These are phyloP conservation scores for Russula compacta DNA, from an alignment of 768 basidiomycete genomes.

Conservation along the genomic window DNA sequence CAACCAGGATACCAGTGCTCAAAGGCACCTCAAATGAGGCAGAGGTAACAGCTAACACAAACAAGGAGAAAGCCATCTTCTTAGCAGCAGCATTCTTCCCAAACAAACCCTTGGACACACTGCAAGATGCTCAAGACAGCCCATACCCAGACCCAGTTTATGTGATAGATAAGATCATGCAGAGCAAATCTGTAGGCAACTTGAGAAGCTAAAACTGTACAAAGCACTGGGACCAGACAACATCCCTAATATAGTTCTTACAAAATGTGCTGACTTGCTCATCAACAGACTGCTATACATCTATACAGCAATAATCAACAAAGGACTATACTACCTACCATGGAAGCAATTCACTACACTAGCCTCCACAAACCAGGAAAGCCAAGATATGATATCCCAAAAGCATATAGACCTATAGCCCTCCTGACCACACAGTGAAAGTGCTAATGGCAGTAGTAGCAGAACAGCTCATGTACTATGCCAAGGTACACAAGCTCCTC, in stretches of 20 bases:
- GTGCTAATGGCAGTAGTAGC: no score
- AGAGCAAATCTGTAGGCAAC: neutral
- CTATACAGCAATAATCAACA: neutral
- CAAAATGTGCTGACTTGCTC: constrained; percentile 21
- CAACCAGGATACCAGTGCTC: no score
- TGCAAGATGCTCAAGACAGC: no score
- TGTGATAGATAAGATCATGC: no score
- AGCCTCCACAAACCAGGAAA: constrained; percentile 17
- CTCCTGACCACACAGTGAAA: neutral
- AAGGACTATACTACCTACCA: neutral
- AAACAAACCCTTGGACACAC: no score
- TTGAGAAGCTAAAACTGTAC: constrained; percentile 27
- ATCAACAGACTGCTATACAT: constrained; percentile 22
- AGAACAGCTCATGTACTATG: no score
- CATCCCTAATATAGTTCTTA: constrained; percentile 30
- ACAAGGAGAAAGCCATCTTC: no score
- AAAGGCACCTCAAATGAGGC: no score
- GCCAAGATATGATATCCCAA: neutral
- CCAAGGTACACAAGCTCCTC: no score
- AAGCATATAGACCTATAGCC: neutral
- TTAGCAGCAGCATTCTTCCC: no score
- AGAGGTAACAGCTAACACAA: no score
- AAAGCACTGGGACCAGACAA: constrained; percentile 29
- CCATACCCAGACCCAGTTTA: no score
- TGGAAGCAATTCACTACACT: neutral